These are phyloP conservation scores for Tuber melanosporum DNA, from an alignment of 495 filamentous ascomycete genomes.

Conservation along the genomic window DNA sequence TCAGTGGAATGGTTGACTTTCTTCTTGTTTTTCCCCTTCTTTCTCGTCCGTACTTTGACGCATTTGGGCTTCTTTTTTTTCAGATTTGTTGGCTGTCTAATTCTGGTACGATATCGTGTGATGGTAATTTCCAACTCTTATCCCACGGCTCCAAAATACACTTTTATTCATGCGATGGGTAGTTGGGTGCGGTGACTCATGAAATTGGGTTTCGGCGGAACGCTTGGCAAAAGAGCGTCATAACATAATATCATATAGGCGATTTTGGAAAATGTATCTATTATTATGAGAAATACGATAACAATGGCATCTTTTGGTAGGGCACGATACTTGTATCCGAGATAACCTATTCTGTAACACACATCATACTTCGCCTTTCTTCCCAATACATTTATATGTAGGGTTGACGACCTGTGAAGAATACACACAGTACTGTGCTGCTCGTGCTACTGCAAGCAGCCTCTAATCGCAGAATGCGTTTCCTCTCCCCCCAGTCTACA, in stretches of 20 bases:
- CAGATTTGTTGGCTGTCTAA: not conserved
- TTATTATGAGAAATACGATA: not conserved
- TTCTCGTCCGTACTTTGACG: not conserved
- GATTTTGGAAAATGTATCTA: not conserved
- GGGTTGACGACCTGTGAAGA: not conserved
- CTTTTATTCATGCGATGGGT: not conserved
- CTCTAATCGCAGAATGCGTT: not conserved
- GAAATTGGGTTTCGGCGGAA: not conserved
- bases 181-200: not conserved
- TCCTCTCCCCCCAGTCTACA: not conserved
- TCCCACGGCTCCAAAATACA: not conserved
- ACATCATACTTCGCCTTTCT: not conserved
- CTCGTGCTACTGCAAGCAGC: not conserved
- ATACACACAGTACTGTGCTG: not conserved
- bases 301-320: not conserved
- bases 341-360: not conserved
- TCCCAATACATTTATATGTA: not conserved
- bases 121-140: not conserved
- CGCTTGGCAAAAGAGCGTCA: not conserved
- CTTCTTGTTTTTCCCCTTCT: not conserved
- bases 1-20: conserved; percentile 22
- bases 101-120: not conserved
- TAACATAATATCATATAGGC: not conserved
- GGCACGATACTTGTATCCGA: not conserved
- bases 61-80: not conserved